phyloP scores from a whole-genome alignment of 176 grass and related monocot genomes.

The Thalia dealbata region DNA sequence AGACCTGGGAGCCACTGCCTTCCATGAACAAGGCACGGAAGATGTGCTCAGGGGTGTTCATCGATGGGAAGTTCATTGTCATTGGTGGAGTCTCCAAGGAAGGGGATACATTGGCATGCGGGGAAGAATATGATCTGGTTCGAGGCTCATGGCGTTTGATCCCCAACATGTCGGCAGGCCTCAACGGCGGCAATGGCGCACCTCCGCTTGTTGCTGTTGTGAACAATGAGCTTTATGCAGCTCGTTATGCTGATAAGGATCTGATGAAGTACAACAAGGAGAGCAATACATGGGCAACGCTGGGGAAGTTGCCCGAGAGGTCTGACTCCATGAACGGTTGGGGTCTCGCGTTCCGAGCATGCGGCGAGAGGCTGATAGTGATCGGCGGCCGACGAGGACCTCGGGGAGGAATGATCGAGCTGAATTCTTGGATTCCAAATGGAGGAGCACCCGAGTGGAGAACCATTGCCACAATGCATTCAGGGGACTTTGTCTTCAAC shows the following conservation, averaged over 20 bases:
- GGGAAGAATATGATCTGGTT: constrained; percentile 79
- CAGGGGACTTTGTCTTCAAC: constrained; percentile 90
- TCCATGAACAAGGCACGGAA: constrained; percentile 72
- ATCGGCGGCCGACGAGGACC: constrained; percentile 63
- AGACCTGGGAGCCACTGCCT: constrained; percentile 60
- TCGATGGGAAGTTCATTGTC: constrained; percentile 92
- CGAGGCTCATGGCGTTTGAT: constrained; percentile 60
- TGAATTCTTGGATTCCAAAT: constrained; percentile 75
- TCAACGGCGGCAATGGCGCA: constrained; percentile 67
- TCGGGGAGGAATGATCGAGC: constrained; percentile 72
- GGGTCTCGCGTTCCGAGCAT: constrained; percentile 90
- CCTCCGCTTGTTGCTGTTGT: constrained; percentile 93
- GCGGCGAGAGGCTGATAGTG: constrained; percentile 77
- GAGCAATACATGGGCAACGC: constrained; percentile 66
- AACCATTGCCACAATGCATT: constrained; percentile 59
- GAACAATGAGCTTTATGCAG: constrained; percentile 80
- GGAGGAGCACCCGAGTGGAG: constrained; percentile 55
- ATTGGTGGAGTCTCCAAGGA: constrained; percentile 58
- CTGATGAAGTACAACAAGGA: constrained; percentile 81
- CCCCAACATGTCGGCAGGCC: constrained; percentile 79
- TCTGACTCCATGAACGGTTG: constrained; percentile 93
- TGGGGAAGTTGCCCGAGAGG: constrained; percentile 73
- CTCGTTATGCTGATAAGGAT: constrained; percentile 70
- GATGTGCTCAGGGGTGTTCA: constrained; percentile 90
- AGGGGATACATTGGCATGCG: constrained; percentile 54